These are phyloP conservation scores for Calonectria pseudoturangicola DNA, from an alignment of 2,329 filamentous ascomycete genomes.

Conservation along the genomic window DNA sequence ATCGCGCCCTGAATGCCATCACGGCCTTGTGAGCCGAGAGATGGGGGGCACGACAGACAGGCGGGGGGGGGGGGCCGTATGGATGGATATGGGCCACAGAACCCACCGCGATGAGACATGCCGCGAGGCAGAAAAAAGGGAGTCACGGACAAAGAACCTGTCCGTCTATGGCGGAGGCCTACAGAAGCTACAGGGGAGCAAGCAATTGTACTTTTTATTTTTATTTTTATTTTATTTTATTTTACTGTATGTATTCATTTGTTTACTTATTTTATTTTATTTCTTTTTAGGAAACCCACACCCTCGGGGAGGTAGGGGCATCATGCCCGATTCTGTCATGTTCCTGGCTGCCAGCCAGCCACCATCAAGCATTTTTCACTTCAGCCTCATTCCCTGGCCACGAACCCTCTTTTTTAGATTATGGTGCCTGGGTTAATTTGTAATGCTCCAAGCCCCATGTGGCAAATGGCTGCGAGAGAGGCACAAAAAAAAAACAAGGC, in stretches of 20 bases:
- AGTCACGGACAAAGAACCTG: not conserved
- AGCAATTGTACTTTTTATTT: not conserved
- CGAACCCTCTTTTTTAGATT: not conserved
- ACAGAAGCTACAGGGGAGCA: constrained; percentile 4
- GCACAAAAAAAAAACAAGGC: not conserved
- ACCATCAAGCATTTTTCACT: constrained; percentile 1
- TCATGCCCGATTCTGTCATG: constrained; percentile 2
- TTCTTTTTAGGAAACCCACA: too few species aligned
- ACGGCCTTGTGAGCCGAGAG: not conserved
- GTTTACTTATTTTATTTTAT: too few species aligned
- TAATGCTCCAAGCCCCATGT: not conserved
- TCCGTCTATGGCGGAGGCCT: constrained; percentile 12
- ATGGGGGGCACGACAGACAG: not conserved
- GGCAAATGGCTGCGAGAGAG: not conserved
- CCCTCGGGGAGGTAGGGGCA: not conserved
- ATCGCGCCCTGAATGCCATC: not conserved
- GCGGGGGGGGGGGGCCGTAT: too few species aligned
- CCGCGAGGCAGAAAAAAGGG: constrained; percentile 6
- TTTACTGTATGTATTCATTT: too few species aligned
- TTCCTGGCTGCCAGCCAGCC: constrained; percentile 19
- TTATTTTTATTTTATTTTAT: too few species aligned
- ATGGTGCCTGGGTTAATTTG: not conserved
- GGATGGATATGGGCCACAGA: not conserved
- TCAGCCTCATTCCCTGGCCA: constrained; percentile 20
- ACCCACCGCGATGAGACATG: constrained; percentile 17